Conservation (phyloP, 2,329 filamentous ascomycete species). For the Kalaharituber pfeilii region DNA sequence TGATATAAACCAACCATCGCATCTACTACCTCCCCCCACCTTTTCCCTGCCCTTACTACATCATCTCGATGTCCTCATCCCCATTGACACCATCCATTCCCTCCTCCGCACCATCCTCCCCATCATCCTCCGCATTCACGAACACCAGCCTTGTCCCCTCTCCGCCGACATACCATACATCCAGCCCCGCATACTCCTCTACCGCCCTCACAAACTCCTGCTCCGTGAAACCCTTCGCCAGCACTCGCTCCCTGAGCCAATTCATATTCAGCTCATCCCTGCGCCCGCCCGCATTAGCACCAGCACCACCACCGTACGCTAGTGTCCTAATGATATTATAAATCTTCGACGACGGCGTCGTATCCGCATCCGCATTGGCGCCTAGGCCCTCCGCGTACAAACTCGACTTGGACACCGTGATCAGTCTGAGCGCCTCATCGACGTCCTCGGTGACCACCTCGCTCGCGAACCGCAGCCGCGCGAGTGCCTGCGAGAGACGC, state of each 20-base stretch:
- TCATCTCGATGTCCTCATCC: background rate
- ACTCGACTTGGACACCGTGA: constrained; percentile 86
- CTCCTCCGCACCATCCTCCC: background rate
- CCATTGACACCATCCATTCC: background rate
- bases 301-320: constrained; percentile 66
- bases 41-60: background rate
- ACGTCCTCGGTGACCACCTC: constrained; percentile 81
- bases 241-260: constrained; percentile 74
- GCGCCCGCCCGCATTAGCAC: constrained; percentile 41
- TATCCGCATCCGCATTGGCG: constrained; percentile 36
- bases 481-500: constrained; percentile 82
- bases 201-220: constrained; percentile 77
- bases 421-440: constrained; percentile 77
- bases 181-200: constrained; percentile 71
- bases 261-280: constrained; percentile 63
- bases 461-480: constrained; percentile 73
- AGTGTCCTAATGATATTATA: constrained; percentile 86
- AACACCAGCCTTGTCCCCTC: constrained; percentile 16
- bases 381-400: constrained; percentile 49
- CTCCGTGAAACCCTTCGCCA: constrained; percentile 91
- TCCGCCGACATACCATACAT: constrained; percentile 38
- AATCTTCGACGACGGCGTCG: constrained; percentile 74
- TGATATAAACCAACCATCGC: no score
- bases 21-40: background rate
- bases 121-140: constrained; percentile 10